These are phyloP conservation scores for Cordyceps farinosa DNA, from an alignment of 2,329 filamentous ascomycete genomes.

Conservation along the genomic window DNA sequence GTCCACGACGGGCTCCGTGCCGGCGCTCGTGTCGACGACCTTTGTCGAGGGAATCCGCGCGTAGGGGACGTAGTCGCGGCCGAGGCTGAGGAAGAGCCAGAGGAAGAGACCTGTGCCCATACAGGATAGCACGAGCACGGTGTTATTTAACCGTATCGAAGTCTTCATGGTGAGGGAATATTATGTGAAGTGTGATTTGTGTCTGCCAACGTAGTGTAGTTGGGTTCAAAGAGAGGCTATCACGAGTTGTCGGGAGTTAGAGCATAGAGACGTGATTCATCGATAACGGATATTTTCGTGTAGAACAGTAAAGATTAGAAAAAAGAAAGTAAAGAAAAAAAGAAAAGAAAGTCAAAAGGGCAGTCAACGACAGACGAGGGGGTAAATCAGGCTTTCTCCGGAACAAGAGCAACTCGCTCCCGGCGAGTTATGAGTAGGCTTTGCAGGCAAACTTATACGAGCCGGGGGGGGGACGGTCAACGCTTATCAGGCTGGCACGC, in stretches of 20 bases:
- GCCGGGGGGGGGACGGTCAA: not conserved
- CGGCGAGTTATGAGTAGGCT: not conserved
- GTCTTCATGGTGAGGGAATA: not conserved
- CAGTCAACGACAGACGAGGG: not conserved
- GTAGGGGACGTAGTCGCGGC: not conserved
- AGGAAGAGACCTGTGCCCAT: not conserved
- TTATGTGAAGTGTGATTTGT: not conserved
- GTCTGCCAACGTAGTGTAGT: not conserved
- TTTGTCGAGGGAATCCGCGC: not conserved
- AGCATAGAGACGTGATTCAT: not conserved
- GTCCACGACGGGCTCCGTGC: not conserved
- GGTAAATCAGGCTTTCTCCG: not conserved
- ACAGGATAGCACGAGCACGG: not conserved
- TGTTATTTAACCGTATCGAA: not conserved
- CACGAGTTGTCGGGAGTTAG: not conserved
- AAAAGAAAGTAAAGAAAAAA: not conserved
- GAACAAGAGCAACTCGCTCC: not conserved
- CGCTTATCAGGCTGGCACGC: not conserved
- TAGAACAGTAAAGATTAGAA: not conserved
- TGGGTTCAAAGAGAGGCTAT: not conserved
- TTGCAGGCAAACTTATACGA: not conserved
- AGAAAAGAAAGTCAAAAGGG: not conserved
- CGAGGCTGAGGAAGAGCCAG: constrained; percentile 2
- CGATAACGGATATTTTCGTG: not conserved
- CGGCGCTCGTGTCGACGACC: not conserved